These are phyloP conservation scores for Trichosporon sp. DNA, from an alignment of 1,284 basidiomycete species.

Conservation along the genomic window DNA sequence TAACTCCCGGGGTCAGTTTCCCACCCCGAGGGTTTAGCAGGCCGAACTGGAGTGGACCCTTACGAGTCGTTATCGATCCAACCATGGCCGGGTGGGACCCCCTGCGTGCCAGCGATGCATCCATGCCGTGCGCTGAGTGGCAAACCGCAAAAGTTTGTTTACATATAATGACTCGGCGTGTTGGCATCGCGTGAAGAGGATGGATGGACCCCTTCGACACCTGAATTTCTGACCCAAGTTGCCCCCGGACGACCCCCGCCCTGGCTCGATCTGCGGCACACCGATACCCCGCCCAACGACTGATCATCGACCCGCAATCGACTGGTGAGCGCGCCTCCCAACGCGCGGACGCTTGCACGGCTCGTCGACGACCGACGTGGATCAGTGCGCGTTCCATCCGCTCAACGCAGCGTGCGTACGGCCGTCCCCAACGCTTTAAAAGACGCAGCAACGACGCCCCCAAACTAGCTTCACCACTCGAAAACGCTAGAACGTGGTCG, in stretches of 20 bases:
- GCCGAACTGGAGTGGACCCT: neutral
- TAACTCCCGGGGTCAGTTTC: constrained; percentile 1
- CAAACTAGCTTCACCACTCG: neutral
- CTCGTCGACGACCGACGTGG: neutral
- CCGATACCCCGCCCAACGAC: neutral
- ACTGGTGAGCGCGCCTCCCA: neutral
- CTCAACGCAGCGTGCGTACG: neutral
- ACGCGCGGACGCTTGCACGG: neutral
- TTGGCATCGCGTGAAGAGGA: neutral
- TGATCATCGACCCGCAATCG: neutral
- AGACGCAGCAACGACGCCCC: neutral
- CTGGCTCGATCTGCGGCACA: neutral
- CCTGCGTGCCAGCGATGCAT: neutral
- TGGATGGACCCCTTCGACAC: neutral
- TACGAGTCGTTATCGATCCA: neutral
- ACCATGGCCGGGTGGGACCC: neutral
- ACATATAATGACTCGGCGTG: neutral
- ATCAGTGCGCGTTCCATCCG: neutral
- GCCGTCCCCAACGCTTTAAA: neutral
- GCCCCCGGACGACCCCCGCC: neutral
- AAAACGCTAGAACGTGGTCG: neutral
- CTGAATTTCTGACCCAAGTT: neutral
- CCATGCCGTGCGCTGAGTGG: neutral
- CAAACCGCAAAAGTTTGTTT: neutral
- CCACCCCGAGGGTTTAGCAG: neutral